Evolutionary conservation across 208 protist species (phyloP), one percentile per base, ranked within the genome.

Genomic region (Trypanosoma cruzi): DNA sequence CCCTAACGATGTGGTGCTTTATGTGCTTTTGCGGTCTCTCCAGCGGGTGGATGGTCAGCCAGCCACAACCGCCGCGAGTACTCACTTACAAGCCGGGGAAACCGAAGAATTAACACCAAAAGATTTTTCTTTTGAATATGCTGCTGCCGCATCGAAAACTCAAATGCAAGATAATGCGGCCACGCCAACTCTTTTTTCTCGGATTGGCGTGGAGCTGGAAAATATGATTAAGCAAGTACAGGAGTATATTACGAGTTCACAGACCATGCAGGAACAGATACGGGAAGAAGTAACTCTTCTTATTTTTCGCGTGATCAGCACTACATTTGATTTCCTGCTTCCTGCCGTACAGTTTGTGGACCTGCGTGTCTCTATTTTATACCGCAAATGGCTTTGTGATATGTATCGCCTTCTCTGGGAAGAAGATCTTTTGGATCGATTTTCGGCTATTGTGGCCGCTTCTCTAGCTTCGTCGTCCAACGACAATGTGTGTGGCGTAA

Each of bases 371-470:
- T 73, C 73, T 60, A 34, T 96, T 13, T 94, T 92, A 67, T 96
- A 94, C 70, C 82, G 84, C 28, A 92, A 89, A 64, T 96, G 90
- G 88, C 71, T 89, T 37, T 93, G 86, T 64, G 88, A 92, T 55
- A 67, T 92, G 29, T 96, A 94, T 66, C 79, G 82, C 20, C 63
- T 93, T 28, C 63, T 96, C 62, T 82, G 79, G 48, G 74, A 88
- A 46, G 81, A 87, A 52, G 76, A 73, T 20, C 63, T 96, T 49
- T 68, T 96, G 24, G 74, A 84, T 14, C 78, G 80, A 28, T 92
- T 95, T 72, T 67, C 46, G 14, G 26, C n/a, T 29, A 20, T 77
- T 49, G 2, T 64, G 24, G 14, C 20, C 10, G 68, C 54, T 0
- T 62, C 61, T 24, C 75, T 89, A 14, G 63, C 86, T 31, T 71